Evolutionary conservation across 2,329 filamentous ascomycete species (phyloP), one percentile per base, ranked within the genome.

Genomic region (Alternaria arbusti): DNA sequence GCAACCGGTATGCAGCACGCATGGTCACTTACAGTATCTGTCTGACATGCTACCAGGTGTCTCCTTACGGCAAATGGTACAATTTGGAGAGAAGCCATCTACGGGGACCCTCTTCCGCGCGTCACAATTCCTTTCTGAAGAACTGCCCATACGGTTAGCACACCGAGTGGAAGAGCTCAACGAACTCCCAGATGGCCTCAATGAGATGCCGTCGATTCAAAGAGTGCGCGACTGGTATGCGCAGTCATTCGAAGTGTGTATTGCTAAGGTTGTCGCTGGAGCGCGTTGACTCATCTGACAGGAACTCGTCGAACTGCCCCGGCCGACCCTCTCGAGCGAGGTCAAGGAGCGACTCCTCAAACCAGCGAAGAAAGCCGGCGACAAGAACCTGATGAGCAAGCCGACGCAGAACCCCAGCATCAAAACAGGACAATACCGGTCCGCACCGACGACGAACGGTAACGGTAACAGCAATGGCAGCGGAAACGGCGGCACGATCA

Each of bases 211-310:
- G 43, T 98, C 96, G 11, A 97, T 99, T 71, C 90, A 91, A 80
- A 93, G 91, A 76, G 96, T 99, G 71, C 91, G 94, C 80, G 94
- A 98, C 77, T 99, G 96, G 96, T 99, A 99, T 81, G 96, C 95
- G 68, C 96, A 99, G 84, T 99, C 96, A 55, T 99, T 99, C 77
- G 96, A 99, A 89, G 94, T 97, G 87, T 73, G 87, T 79, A 50
- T 13, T 40, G 32, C 13, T 46, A 40, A 56, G 59, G 36, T 60
- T 63, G 44, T 23, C 30, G 28, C 59, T 57, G 59, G 47, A 25
- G 56, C 30, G 54, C 59, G 43, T 55, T 77, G 70, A 80, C 77
- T 78, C 74, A 56, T 72, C 70, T 65, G 62, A 25, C 81, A 95
- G 93, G 96, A 99, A 86, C 96, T 99, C 81, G 97, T 94, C 70